Conservation (phyloP, 208 protist species). For the Crithidia fasciculata region DNA sequence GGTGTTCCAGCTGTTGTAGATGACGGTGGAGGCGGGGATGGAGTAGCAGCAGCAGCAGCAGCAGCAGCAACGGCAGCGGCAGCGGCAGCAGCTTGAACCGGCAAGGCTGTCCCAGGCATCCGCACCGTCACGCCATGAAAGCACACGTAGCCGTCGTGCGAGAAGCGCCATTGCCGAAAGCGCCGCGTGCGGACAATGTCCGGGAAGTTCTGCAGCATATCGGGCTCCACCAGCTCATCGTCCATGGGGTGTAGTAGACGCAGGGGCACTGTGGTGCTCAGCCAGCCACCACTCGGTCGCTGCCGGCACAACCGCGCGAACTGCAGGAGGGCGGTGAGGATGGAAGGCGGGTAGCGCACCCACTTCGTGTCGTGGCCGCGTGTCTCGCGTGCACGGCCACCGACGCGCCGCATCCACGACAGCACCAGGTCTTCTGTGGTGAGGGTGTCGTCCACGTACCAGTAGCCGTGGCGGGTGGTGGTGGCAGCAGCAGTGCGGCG, state of each 20-base stretch:
- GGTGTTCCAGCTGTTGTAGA: too few species aligned
- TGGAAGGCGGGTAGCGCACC: conserved; percentile 39
- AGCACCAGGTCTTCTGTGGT: conserved; percentile 51
- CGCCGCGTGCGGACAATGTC: conserved; percentile 40
- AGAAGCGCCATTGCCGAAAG: conserved; percentile 55
- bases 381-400: conserved; percentile 47
- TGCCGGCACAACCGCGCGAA: conserved; percentile 21
- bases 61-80: background rate
- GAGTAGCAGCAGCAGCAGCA: too few species aligned
- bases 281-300: conserved; percentile 14
- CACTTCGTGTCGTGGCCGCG: conserved; percentile 41
- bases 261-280: conserved; percentile 1
- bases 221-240: conserved; percentile 31
- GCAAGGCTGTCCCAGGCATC: conserved; percentile 24
- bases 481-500: background rate
- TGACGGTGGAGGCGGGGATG: too few species aligned
- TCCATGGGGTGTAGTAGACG: conserved; percentile 15
- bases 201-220: conserved; percentile 21
- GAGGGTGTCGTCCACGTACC: conserved; percentile 50
- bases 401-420: conserved; percentile 59
- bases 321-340: conserved; percentile 16
- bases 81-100: background rate
- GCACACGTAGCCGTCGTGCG: conserved; percentile 55
- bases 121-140: conserved; percentile 61
- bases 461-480: conserved; percentile 25